Evolutionary conservation across 2,329 filamentous ascomycete species (phyloP).

Genomic region (Venturia aucupariae): DNA sequence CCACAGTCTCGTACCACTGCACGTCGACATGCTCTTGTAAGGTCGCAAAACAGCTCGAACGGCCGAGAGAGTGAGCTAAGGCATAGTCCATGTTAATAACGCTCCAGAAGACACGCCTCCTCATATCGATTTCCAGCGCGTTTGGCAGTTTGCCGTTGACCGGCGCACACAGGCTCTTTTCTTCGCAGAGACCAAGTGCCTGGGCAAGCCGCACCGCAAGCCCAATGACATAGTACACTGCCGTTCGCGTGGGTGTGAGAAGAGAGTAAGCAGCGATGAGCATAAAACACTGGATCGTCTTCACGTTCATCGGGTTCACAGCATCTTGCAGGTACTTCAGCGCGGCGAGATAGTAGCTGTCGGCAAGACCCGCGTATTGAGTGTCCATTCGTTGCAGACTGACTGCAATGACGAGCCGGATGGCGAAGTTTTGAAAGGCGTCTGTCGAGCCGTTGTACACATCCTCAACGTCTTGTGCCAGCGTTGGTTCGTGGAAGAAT

Average conservation of each 20-base stretch:
- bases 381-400: constrained; percentile 86
- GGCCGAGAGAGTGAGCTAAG: constrained; percentile 76
- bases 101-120: constrained; percentile 79
- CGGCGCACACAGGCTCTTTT: constrained; percentile 69
- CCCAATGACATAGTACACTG: constrained; percentile 88
- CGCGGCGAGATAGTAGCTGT: constrained; percentile 89
- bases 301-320: constrained; percentile 78
- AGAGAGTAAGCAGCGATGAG: constrained; percentile 87
- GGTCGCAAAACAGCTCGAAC: constrained; percentile 77
- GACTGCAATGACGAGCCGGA: constrained; percentile 88
- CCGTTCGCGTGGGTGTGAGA: constrained; percentile 81
- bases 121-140: constrained; percentile 76
- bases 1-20: constrained; percentile 69
- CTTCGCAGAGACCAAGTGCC: constrained; percentile 77
- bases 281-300: constrained; percentile 80
- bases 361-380: constrained; percentile 84
- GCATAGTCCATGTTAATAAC: constrained; percentile 82
- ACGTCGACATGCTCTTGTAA: constrained; percentile 77
- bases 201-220: constrained; percentile 82
- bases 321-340: constrained; percentile 76
- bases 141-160: constrained; percentile 53
- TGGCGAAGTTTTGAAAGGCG: constrained; percentile 76
- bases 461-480: constrained; percentile 66
- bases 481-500: constrained; percentile 72
- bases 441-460: constrained; percentile 70